Evolutionary conservation across 2,329 filamentous ascomycete genomes (phyloP).

Genomic region (Sporothrix humicola): DNA sequence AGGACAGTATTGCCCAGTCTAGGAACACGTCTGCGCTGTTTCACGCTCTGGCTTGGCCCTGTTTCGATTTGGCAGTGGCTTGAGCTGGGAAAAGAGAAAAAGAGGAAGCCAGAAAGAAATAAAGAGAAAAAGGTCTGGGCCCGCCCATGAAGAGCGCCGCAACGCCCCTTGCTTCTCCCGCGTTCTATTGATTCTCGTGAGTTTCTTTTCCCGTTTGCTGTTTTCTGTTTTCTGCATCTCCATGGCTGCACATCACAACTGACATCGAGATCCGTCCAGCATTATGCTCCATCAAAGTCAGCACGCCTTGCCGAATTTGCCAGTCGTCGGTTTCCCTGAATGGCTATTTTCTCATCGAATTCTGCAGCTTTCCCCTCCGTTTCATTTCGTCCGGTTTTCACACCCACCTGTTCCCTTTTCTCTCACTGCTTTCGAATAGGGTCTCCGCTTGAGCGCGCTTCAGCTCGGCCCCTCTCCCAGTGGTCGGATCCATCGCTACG

Average conservation of each 20-base stretch:
- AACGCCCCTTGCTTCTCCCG: not conserved
- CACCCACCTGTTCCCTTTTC: not conserved
- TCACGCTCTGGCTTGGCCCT: slow-evolving; percentile 22
- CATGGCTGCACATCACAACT: not conserved
- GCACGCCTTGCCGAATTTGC: not conserved
- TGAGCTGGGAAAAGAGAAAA: not conserved
- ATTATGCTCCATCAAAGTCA: not conserved
- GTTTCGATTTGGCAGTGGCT: slow-evolving; percentile 20
- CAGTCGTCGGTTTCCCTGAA: not conserved
- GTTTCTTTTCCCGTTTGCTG: not conserved
- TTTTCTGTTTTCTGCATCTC: not conserved
- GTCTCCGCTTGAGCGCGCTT: not conserved
- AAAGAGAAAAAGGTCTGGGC: not conserved
- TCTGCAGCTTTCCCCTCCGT: not conserved
- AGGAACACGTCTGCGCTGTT: not conserved
- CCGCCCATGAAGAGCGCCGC: not conserved
- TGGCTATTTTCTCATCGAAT: not conserved
- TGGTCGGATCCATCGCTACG: slow-evolving; percentile 25
- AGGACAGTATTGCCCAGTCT: not conserved
- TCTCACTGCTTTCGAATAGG: not conserved
- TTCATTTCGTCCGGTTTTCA: slow-evolving; percentile 9
- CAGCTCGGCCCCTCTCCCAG: slow-evolving; percentile 11
- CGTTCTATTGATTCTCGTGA: slow-evolving; percentile 4
- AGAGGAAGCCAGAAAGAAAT: no score
- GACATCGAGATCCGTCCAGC: not conserved